Conservation (phyloP, 495 filamentous ascomycete genomes). For the Xeromyces bisporus region DNA sequence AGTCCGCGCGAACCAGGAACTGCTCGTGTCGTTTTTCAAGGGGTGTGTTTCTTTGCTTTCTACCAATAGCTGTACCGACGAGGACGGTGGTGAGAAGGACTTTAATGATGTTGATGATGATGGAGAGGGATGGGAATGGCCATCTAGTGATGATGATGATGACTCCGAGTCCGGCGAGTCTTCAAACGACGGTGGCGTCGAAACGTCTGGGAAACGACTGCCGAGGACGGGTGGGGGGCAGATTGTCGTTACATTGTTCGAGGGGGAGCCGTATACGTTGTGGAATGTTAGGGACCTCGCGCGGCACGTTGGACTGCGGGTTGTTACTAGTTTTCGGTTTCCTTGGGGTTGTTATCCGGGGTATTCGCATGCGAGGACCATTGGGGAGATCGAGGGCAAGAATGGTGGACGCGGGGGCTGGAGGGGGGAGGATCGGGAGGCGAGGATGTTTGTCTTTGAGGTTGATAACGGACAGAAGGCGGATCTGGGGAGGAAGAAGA, state of each 20-base stretch:
- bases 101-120: slow-evolving; percentile 3
- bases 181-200: slow-evolving; percentile 6
- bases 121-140: too few relatives aligned
- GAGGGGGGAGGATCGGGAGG: slow-evolving; percentile 62
- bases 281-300: slow-evolving; percentile 88
- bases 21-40: slow-evolving; percentile 71
- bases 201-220: slow-evolving; percentile 2
- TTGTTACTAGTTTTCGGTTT: slow-evolving; percentile 65
- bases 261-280: slow-evolving; percentile 79
- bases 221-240: slow-evolving; percentile 32
- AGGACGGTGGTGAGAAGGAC: slow-evolving; percentile 6
- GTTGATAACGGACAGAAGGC: slow-evolving; percentile 35
- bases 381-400: slow-evolving; percentile 56
- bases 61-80: slow-evolving; percentile 14
- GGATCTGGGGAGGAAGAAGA: slow-evolving; percentile 20
- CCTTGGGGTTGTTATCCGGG: slow-evolving; percentile 58
- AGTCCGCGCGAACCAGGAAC: slow-evolving; percentile 79
- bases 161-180: slow-evolving; percentile 8
- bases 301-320: slow-evolving; percentile 56
- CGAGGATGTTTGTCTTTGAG: slow-evolving; percentile 66
- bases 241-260: slow-evolving; percentile 77
- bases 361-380: slow-evolving; percentile 74
- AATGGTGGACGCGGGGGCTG: slow-evolving; percentile 41
- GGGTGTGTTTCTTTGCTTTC: slow-evolving; percentile 35
- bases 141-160: slow-evolving; percentile 9